phyloP scores from a whole-genome alignment of 2,329 filamentous ascomycete genomes.

The Xylariaceae sp. region DNA sequence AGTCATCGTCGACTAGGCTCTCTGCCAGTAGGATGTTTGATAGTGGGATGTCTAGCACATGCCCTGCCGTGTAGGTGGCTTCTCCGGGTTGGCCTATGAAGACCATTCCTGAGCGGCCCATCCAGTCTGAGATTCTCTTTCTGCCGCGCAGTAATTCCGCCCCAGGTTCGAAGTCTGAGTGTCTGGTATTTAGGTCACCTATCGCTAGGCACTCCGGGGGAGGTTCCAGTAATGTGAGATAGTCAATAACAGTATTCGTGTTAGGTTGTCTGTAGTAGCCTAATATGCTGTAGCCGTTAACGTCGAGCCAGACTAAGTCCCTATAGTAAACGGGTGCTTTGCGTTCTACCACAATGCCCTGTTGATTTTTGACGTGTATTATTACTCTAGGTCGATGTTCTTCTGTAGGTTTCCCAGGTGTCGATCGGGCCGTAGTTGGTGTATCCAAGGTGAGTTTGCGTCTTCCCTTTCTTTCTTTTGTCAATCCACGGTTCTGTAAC shows the following conservation, averaged over 20 bases:
- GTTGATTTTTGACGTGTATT: slow-evolving; percentile 1
- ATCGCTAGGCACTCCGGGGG: background rate
- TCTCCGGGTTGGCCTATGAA: background rate
- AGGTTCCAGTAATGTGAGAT: background rate
- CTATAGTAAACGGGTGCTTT: background rate
- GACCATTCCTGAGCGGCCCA: background rate
- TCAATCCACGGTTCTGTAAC: background rate
- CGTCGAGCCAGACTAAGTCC: slow-evolving; percentile 1
- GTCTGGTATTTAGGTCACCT: slow-evolving; percentile 1
- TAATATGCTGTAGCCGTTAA: slow-evolving; percentile 2
- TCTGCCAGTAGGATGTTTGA: background rate
- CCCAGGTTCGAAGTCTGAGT: background rate
- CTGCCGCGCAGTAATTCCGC: background rate
- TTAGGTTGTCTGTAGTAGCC: slow-evolving; percentile 1
- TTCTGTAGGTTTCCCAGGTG: slow-evolving; percentile 1
- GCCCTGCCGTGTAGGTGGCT: background rate
- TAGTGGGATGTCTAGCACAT: background rate
- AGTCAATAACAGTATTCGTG: background rate
- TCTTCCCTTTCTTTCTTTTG: background rate
- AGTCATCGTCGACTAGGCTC: background rate
- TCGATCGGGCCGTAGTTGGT: background rate
- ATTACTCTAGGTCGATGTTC: slow-evolving; percentile 1
- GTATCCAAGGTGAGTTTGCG: slow-evolving; percentile 1
- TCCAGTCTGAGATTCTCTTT: background rate
- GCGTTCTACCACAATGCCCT: no score